Conservation (phyloP, 805 yeast genomes). For the Saccharomycopsis fibuligera region DNA sequence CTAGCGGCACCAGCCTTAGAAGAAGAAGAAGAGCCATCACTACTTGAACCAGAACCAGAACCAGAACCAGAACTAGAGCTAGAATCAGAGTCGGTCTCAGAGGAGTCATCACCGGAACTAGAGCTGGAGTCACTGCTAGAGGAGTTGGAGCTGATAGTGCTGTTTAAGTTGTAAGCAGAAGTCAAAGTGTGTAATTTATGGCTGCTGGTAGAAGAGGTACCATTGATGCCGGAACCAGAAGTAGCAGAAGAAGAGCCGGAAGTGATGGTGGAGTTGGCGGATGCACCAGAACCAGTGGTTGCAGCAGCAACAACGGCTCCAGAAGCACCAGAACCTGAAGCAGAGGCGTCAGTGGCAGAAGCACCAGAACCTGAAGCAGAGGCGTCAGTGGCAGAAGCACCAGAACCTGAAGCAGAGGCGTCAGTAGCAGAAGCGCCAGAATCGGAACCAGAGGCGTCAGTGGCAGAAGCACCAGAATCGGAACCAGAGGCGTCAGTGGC, state of each 20-base stretch:
- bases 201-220: not conserved
- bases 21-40: slow-evolving; percentile 27
- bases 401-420: not conserved
- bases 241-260: not conserved
- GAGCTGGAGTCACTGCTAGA: slow-evolving; percentile 5
- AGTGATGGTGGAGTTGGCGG: slow-evolving; percentile 2
- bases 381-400: not conserved
- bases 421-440: not conserved
- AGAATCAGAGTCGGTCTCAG: slow-evolving; percentile 3
- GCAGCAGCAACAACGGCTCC: slow-evolving; percentile 3
- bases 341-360: slow-evolving; percentile 2
- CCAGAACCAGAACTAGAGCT: slow-evolving; percentile 1
- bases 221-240: not conserved
- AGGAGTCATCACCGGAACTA: slow-evolving; percentile 1
- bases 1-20: slow-evolving; percentile 40
- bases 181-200: slow-evolving; percentile 3
- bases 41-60: slow-evolving; percentile 4
- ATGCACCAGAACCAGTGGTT: slow-evolving; percentile 21
- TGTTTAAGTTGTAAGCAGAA: slow-evolving; percentile 12
- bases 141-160: slow-evolving; percentile 3
- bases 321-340: slow-evolving; percentile 4
- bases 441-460: not conserved
- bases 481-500: slow-evolving; percentile 7
- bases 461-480: slow-evolving; percentile 2
- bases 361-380: slow-evolving; percentile 3